Conservation (phyloP, 1,139 yeast genomes). For the Pichia sp. region DNA sequence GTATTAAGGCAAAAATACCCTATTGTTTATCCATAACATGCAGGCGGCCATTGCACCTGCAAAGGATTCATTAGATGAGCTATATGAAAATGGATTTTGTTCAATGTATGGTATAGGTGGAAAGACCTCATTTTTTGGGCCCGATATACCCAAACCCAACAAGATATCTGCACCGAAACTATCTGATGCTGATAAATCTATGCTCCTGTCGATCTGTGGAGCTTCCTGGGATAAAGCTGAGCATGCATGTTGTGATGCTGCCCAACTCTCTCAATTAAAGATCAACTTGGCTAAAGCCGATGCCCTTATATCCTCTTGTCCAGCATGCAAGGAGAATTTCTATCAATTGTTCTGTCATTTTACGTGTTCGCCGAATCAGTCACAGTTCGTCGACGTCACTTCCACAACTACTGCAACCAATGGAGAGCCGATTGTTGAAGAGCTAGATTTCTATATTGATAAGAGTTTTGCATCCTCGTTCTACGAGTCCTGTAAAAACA, state of each 20-base stretch:
- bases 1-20: too few relatives aligned
- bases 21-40: too few relatives aligned
- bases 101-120: conserved; percentile 65
- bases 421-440: conserved; percentile 58
- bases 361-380: conserved; percentile 85
- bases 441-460: conserved; percentile 56
- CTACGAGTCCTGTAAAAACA: conserved; percentile 79
- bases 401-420: conserved; percentile 42
- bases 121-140: conserved; percentile 70
- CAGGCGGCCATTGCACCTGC: too few relatives aligned
- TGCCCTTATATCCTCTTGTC: conserved; percentile 80
- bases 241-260: conserved; percentile 45
- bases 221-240: conserved; percentile 41
- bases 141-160: conserved; percentile 70
- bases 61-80: neutral
- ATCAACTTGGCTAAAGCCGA: conserved; percentile 65
- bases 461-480: conserved; percentile 47
- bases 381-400: conserved; percentile 62
- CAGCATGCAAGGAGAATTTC: conserved; percentile 87
- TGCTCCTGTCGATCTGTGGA: conserved; percentile 64
- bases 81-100: conserved; percentile 32
- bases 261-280: conserved; percentile 39
- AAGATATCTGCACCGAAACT: conserved; percentile 33
- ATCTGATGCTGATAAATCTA: conserved; percentile 31
- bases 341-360: conserved; percentile 80